Base-by-base conservation (phyloP, 352 stramenopile genomes). In the Pythium graminicola region DNA sequence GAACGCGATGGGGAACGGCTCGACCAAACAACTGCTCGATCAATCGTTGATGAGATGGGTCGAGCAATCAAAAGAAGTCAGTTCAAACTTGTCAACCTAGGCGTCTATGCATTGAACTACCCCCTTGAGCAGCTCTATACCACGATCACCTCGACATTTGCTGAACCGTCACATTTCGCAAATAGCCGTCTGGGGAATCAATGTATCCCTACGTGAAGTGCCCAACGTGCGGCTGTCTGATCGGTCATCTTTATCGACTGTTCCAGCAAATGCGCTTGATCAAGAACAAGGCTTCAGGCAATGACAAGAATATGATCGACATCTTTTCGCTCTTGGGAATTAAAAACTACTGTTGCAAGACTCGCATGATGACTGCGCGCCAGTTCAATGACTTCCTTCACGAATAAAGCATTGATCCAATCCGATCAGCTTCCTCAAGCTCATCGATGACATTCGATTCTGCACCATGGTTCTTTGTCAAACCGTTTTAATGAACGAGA, bases 1-100 rank as follows among this genome's bases (percentile, higher is more conserved):
- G 54, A 64, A 16, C 65, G 67, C 22, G 67, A 72, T 22, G 54
- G 45, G 20, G 57, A 43, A 17, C 60, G 51, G 14, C 41, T 76
- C 10, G n/a, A 43, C 23, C 62, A 65, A 9, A 42, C 53, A 2
- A 65, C 64, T 19, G 64, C 59, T n/a, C 50, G 54, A 26, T 43
- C 38, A 4, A 76, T 76, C 47, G 32, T 43, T 50, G 51, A 40
- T 10, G 63, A 72, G 41, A 76, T 76, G 64, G 64, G 68, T 10
- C 29, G 29, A 16, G 53, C 68, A 13, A 57, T 73, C 38, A 60
- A 59, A 22, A 47, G 27, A 27, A 70, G 66, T 23, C 65, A 72
- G 46, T 32, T 41, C 9, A 65, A 62, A 29, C 35, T 76, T 6
- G 36, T 35, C 16, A 46, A 58, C 0, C 28, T 59, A n/a, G 62